Percentiles rank a stretch among this genome's conserved stretches.
Conservation (phyloP, 768 basidiomycete species). For the Grammothele lineata region DNA sequence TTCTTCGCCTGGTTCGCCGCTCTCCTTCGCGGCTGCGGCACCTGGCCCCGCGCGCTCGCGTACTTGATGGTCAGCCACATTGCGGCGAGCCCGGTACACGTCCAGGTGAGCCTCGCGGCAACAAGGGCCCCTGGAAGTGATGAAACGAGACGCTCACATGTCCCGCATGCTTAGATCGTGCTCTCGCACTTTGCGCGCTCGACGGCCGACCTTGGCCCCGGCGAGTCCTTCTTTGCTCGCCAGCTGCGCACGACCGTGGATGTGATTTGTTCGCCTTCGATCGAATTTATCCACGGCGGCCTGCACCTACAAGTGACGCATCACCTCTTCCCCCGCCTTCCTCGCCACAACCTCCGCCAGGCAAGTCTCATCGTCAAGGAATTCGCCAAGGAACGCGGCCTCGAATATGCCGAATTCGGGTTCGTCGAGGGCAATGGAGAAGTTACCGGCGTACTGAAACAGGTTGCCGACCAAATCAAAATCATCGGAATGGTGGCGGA, state of each 20-base stretch:
- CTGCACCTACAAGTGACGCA: constrained; percentile 97
- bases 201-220: constrained; percentile 84
- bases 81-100: constrained; percentile 85
- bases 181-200: constrained; percentile 97
- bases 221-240: constrained; percentile 88
- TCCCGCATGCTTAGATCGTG: constrained; percentile 58
- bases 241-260: constrained; percentile 98
- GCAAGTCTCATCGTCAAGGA: constrained; percentile 84
- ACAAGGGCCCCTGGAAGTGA: neutral
- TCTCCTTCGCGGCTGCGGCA: constrained; percentile 66
- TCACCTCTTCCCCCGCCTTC: constrained; percentile 93
- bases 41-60: constrained; percentile 61
- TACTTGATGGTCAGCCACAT: constrained; percentile 86
- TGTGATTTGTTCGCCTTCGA: constrained; percentile 78
- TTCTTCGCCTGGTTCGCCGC: constrained; percentile 88
- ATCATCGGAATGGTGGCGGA: constrained; percentile 81
- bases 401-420: constrained; percentile 88
- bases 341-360: constrained; percentile 84
- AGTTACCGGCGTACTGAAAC: constrained; percentile 74
- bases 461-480: constrained; percentile 85
- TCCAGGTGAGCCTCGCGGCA: constrained; percentile 76
- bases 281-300: constrained; percentile 95
- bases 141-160: too few relatives aligned
- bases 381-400: constrained; percentile 79
- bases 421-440: constrained; percentile 84